phyloP scores from a whole-genome alignment of 805 yeast species.

The Blastobotrys parvus region DNA sequence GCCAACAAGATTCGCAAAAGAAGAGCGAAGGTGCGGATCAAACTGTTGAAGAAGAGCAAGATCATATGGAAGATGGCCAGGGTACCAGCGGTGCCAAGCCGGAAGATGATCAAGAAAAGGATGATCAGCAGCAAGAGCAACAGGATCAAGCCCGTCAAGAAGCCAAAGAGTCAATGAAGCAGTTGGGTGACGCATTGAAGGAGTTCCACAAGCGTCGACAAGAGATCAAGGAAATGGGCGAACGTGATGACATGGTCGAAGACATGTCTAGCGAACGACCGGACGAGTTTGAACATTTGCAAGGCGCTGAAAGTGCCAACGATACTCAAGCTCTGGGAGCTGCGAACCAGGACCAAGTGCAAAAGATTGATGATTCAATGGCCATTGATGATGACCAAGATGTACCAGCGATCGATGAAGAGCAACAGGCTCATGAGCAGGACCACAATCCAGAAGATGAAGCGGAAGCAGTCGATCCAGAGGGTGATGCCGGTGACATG shows the following conservation, averaged over 20 bases:
- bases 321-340: conserved; percentile 93
- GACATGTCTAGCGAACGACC: conserved; percentile 43
- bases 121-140: conserved; percentile 40
- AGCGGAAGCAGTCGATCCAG: conserved; percentile 27
- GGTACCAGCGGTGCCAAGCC: conserved; percentile 86
- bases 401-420: conserved; percentile 18
- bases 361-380: conserved; percentile 36
- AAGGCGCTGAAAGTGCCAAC: conserved; percentile 52
- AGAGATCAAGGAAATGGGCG: conserved; percentile 66
- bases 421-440: conserved; percentile 27
- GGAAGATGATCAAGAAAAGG: conserved; percentile 69
- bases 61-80: conserved; percentile 75
- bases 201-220: conserved; percentile 87
- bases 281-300: conserved; percentile 55
- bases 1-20: conserved; percentile 31
- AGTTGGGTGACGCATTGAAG: conserved; percentile 84
- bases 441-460: conserved; percentile 22
- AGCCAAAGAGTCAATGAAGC: conserved; percentile 59
- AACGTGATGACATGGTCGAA: conserved; percentile 33
- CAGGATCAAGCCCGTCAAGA: conserved; percentile 42
- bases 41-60: conserved; percentile 72
- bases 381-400: conserved; percentile 31
- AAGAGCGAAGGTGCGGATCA: conserved; percentile 51
- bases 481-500: conserved; percentile 14
- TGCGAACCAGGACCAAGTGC: conserved; percentile 72